Base-by-base conservation (phyloP, 495 filamentous ascomycete genomes). In the Trichoderma erinaceum region DNA sequence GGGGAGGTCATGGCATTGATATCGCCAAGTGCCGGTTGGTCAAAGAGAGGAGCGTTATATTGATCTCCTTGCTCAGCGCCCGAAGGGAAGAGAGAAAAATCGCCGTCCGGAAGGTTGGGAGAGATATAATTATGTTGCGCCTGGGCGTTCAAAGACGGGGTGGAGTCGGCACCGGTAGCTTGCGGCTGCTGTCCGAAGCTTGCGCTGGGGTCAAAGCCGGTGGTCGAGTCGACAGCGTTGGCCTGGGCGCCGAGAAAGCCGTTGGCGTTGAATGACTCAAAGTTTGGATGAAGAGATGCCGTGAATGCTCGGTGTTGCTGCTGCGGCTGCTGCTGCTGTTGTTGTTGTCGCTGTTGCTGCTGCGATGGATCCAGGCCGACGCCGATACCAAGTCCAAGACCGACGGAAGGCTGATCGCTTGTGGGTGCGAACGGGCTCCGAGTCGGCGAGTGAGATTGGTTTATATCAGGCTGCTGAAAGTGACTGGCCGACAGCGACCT, bases 1-100 rank as follows among this genome's bases (percentile, higher is more conserved):
- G 88, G 82, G 43, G 88, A 86, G 64, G 89, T 82, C 80, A 91
- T 90, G 74, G 89, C 88, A 76, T 86, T 87, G 78, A 90, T 84
- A 65, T 82, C 77, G 67, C 78, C 73, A 43, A 92, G 80, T 70
- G 89, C 84, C 66, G 84, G 84, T 43, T 88, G 88, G 64, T 89
- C 85, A 68, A 85, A 83, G 44, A 86, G 77, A 68, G 83, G 81
- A 5, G 78, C 70, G 70, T 79, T 78, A 68, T 76, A 80, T 69
- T 81, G 78, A 56, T 83, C 81, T 23, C 72, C 74, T 38, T 73
- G 78, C 43, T 69, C 72, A 5, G 73, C 69, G 3, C 75, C 68
- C 4, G 76, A 69, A 21, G 84, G 80, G 68, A 83, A 87, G 66
- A 87, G 76, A 41, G 83, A 77, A 69, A 86, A 88, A 75, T 88